Evolutionary conservation across 2,329 filamentous ascomycete species (phyloP), one percentile per base, ranked within the genome.

Genomic region (Penicillium corylophilum): DNA sequence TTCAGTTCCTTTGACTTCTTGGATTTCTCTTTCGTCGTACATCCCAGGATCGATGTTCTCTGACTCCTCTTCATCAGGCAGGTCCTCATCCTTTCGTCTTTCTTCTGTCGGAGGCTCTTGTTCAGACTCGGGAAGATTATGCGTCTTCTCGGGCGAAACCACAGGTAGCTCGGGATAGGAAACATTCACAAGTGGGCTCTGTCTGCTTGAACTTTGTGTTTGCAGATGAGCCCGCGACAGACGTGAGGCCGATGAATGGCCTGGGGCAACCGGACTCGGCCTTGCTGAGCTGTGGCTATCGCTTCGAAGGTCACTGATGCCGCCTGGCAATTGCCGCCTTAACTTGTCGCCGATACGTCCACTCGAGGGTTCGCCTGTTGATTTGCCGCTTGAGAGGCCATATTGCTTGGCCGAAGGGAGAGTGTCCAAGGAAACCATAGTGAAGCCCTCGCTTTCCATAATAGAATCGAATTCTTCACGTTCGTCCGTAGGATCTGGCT

Each of bases 381-480:
- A 59, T 26, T 66, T 62, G 13, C 64, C 55, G 36, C 68, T 66
- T 16, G 63, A 67, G 22, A 73, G 66, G 2, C 70, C 62, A 50
- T 74, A 70, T 55, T 77, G 72, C 55, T 72, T 72, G 20, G 76
- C 71, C 3, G 79, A 82, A 5, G 77, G 77, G 20, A 82, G 65
- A 3, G 79, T 79, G 51, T 80, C 75, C 40, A 82, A 66, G 12
- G 80, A 81, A 42, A 82, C 79, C 78, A 82, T 81, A 51, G 78
- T 82, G 54, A 82, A 82, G 3, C 77, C 79, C 68, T 82, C 79
- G 56, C 79, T 81, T 64, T 82, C 79, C 56, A 82, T 71, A 18
- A 82, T 79, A 1, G 79, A 79, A 61, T 82, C 79, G 53, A 78
- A 79, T 40, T 79, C 78, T 35, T 67, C 65, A 47, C 76, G 69